A percentile compares a stretch with the other conserved stretches of the same genome.
Evolutionary conservation across 2,329 filamentous ascomycete genomes (phyloP).

Genomic region (Drechmeria coniospora): DNA sequence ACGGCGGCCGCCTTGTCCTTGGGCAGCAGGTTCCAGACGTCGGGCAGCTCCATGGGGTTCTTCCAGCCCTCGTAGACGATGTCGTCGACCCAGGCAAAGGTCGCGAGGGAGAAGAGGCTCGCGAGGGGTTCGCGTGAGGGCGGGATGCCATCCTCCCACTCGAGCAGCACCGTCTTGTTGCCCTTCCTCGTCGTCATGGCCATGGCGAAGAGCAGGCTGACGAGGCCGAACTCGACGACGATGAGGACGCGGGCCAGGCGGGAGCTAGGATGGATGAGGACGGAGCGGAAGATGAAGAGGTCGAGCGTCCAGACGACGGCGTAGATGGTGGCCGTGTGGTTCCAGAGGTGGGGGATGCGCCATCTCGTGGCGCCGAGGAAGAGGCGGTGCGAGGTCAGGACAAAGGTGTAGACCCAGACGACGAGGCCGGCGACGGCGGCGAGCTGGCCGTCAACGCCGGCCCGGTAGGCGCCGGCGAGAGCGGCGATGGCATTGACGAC

Average conservation of each 20-base stretch:
- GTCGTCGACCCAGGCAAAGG: conserved; percentile 80
- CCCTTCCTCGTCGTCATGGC: conserved; percentile 75
- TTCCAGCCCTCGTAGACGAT: conserved; percentile 84
- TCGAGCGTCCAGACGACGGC: conserved; percentile 65
- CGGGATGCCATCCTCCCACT: conserved; percentile 78
- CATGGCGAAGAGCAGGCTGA: conserved; percentile 58
- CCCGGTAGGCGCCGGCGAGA: conserved; percentile 41
- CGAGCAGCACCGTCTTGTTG: conserved; percentile 74
- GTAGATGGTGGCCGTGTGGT: conserved; percentile 81
- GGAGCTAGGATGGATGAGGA: conserved; percentile 61
- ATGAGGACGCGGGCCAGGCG: conserved; percentile 45
- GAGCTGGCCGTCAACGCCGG: conserved; percentile 29
- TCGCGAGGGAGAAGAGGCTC: conserved; percentile 74
- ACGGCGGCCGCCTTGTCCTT: conserved; percentile 77
- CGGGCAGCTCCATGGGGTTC: conserved; percentile 63
- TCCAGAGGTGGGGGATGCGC: conserved; percentile 66
- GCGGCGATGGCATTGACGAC: conserved; percentile 52
- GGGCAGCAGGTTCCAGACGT: conserved; percentile 84
- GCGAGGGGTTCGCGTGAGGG: conserved; percentile 78
- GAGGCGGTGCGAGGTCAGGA: conserved; percentile 58
- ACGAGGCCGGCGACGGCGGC: conserved; percentile 52
- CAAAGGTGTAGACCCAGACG: conserved; percentile 68
- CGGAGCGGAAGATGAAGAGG: conserved; percentile 68
- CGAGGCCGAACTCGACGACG: conserved; percentile 60
- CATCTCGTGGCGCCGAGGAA: conserved; percentile 48